A percentile compares a stretch with the other conserved stretches of the same genome.
phyloP scores from a whole-genome alignment of 306 rosid genomes.

The Cicer chorassanicum region DNA sequence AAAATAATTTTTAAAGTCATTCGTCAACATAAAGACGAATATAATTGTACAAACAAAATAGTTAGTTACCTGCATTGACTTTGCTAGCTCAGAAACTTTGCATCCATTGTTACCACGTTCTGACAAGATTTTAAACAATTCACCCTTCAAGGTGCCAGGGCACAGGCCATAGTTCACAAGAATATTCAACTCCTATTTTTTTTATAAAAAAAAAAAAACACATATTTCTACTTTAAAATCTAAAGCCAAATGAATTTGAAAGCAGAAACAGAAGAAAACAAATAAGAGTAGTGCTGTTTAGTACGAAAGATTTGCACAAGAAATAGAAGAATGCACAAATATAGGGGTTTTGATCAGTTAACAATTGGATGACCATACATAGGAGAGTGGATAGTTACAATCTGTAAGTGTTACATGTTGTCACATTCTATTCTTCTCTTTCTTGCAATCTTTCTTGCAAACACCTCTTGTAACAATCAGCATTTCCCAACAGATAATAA shows the following conservation, averaged over 20 bases:
- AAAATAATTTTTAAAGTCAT: slow-evolving; percentile 46
- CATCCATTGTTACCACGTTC: slow-evolving; percentile 82
- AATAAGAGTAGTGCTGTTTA: neutral
- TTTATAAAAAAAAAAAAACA: neutral
- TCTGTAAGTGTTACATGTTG: too few relatives aligned
- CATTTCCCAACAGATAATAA: neutral
- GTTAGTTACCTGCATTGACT: slow-evolving; percentile 63
- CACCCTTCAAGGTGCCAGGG: slow-evolving; percentile 85
- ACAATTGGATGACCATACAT: too few relatives aligned
- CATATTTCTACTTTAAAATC: slow-evolving; percentile 36
- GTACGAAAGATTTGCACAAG: too few relatives aligned
- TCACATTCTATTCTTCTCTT: too few relatives aligned
- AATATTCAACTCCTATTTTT: slow-evolving; percentile 69
- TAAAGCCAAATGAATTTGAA: slow-evolving; percentile 16
- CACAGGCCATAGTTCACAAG: slow-evolving; percentile 70
- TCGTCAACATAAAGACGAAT: slow-evolving; percentile 39
- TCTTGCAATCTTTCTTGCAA: too few relatives aligned
- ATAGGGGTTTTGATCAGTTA: too few relatives aligned
- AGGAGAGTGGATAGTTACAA: too few relatives aligned
- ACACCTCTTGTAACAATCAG: too few relatives aligned
- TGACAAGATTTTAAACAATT: slow-evolving; percentile 71
- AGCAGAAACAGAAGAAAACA: slow-evolving; percentile 36
- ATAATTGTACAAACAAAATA: neutral
- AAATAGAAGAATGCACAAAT: too few relatives aligned
- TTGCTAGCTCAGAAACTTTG: slow-evolving; percentile 77